Percentiles rank a stretch among this genome's conserved stretches.
phyloP scores from a whole-genome alignment of 2,329 filamentous ascomycete genomes.

The Colletotrichum abscissum region DNA sequence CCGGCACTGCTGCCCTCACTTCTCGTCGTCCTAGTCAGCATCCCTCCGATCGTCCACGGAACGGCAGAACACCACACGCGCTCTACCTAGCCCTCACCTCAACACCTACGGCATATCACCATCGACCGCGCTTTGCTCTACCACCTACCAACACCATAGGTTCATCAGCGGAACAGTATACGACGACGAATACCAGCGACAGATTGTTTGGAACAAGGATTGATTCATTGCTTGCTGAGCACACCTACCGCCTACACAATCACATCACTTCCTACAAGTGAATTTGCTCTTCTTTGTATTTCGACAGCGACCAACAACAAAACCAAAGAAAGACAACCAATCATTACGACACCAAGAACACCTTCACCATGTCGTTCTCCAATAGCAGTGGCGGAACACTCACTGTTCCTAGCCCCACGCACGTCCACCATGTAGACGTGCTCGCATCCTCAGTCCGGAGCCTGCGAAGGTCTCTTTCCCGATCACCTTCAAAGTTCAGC shows the following conservation, averaged over 20 bases:
- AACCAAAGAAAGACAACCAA: slow-evolving; percentile 14
- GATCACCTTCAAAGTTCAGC: slow-evolving; percentile 92
- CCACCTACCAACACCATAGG: background rate
- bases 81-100: background rate
- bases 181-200: slow-evolving; percentile 30
- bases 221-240: slow-evolving; percentile 25
- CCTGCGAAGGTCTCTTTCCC: slow-evolving; percentile 86
- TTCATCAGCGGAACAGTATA: slow-evolving; percentile 31
- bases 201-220: slow-evolving; percentile 23
- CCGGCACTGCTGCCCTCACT: slow-evolving; percentile 14
- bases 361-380: slow-evolving; percentile 66
- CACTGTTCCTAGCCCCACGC: slow-evolving; percentile 87
- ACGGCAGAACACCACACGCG: slow-evolving; percentile 15
- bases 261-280: slow-evolving; percentile 7
- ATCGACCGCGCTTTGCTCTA: slow-evolving; percentile 17
- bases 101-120: slow-evolving; percentile 15
- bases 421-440: slow-evolving; percentile 84
- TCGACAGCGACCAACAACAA: slow-evolving; percentile 13
- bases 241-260: background rate
- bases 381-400: slow-evolving; percentile 78
- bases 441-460: slow-evolving; percentile 81
- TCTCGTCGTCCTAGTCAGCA: background rate
- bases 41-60: slow-evolving; percentile 3
- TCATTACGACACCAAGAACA: slow-evolving; percentile 15
- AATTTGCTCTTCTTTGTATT: slow-evolving; percentile 27